Evolutionary conservation across 257 asterid genomes (phyloP).

Genomic region (Echites panduratus): DNA sequence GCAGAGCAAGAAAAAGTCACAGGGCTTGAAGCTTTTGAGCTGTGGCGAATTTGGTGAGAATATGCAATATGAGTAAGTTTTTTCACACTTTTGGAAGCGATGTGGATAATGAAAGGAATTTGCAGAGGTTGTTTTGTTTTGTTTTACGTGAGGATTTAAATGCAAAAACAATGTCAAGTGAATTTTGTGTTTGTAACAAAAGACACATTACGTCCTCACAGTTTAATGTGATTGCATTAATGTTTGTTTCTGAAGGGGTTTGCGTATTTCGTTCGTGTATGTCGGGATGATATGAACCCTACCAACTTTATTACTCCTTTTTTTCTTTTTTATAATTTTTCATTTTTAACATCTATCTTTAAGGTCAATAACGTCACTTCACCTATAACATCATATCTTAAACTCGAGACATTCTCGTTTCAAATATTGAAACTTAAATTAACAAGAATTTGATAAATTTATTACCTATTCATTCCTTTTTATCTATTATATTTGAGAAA

Average conservation of each 20-base stretch:
- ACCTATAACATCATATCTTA: too few species aligned
- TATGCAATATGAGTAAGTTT: conserved; percentile 1
- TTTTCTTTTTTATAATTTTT: too few species aligned
- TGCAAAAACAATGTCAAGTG: conserved; percentile 9
- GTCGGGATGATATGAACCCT: too few species aligned
- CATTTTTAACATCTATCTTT: too few species aligned
- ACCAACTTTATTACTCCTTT: too few species aligned
- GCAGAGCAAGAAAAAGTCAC: background rate
- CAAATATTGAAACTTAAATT: too few species aligned
- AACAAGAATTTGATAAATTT: too few species aligned
- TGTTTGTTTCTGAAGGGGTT: background rate
- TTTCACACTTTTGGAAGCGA: conserved; percentile 14
- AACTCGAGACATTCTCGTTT: too few species aligned
- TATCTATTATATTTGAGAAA: too few species aligned
- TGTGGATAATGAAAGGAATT: background rate
- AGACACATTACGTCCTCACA: background rate
- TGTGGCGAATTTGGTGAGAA: background rate
- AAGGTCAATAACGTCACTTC: too few species aligned
- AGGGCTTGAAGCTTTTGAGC: conserved; percentile 11
- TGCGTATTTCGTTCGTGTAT: background rate
- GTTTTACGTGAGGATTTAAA: conserved; percentile 19
- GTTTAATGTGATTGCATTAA: conserved; percentile 21
- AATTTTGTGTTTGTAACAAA: background rate
- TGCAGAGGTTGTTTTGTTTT: background rate
- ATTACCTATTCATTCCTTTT: too few species aligned